phyloP scores from a whole-genome alignment of 2,329 filamentous ascomycete species.

The Monosporascus cannonballus region DNA sequence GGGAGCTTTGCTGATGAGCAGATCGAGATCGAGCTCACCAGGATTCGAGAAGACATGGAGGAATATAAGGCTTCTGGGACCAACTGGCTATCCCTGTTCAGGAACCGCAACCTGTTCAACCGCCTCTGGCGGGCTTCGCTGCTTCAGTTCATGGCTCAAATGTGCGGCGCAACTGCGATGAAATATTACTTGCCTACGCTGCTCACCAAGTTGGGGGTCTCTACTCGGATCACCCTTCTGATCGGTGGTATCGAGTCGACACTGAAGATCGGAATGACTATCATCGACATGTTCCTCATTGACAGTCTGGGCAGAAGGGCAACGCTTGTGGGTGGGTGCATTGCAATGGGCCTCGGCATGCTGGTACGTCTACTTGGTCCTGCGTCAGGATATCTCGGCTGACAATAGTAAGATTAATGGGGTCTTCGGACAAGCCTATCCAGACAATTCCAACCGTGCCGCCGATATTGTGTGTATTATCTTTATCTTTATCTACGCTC shows the following conservation, averaged over 20 bases:
- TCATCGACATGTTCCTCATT: constrained; percentile 52
- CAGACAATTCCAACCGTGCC: constrained; percentile 38
- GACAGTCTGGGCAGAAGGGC: constrained; percentile 43
- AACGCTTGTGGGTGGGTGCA: constrained; percentile 42
- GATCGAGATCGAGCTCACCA: constrained; percentile 36
- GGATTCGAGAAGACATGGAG: constrained; percentile 40
- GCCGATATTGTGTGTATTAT: constrained; percentile 46
- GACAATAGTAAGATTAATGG: constrained; percentile 42
- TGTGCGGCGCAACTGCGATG: constrained; percentile 54
- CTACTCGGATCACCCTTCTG: constrained; percentile 41
- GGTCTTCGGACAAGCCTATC: constrained; percentile 43
- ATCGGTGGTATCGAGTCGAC: constrained; percentile 52
- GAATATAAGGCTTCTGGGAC: constrained; percentile 29
- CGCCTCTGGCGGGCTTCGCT: constrained; percentile 51
- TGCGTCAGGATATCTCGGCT: neutral
- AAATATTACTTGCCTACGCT: constrained; percentile 54
- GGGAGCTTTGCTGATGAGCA: constrained; percentile 30
- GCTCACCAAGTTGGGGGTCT: constrained; percentile 43
- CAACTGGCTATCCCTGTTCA: constrained; percentile 43
- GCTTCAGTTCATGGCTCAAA: constrained; percentile 54
- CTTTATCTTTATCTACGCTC: constrained; percentile 53
- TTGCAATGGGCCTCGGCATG: constrained; percentile 47
- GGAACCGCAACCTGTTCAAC: constrained; percentile 39
- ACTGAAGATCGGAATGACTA: constrained; percentile 48
- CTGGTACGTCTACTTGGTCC: constrained; percentile 32